Base-by-base conservation (phyloP, 2,329 filamentous ascomycete species). In the Herpotrichia juniperi region DNA sequence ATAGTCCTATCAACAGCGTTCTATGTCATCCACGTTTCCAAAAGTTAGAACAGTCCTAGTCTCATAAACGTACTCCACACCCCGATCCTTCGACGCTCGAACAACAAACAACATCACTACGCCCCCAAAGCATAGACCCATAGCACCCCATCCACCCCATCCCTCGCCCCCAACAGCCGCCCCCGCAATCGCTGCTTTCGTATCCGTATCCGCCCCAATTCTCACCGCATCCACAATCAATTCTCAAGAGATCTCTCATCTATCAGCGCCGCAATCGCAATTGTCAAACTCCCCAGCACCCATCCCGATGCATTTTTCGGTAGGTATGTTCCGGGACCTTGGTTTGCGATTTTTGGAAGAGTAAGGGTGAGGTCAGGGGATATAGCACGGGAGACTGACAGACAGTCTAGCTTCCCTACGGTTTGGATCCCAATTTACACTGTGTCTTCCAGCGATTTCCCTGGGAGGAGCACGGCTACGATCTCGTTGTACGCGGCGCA, bases 141-240 rank as follows among this genome's bases (percentile, higher is more conserved):
- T n/a, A n/a, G n/a, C n/a, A 81, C 74, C 4, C 66, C 73, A 1
- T 70, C 63, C 2, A 72, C 62, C 2, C 79, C 79, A 42, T 80
- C 77, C 22, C 77, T 63, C 1, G 78, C 79, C 0, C 79, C 79
- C 2, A 81, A 50, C 2, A 81, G 54, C 0, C 78, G n/a, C 78
- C 1, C 79, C 78, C 0, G 78, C 76, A 35, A 81, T 73, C 0
- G 78, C 78, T 0, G 58, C 78, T 48, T 81, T 81, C 10, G 78
- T 80, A 53, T 81, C 79, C 0, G 77, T 76, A 49, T 81, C 78
- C 14, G 58, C 61, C 1, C 79, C 78, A 26, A 81, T 64, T 3
- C 76, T 59, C 7, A 80, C 75, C 17, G 81, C 73, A 57, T 81
- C 77, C 0, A 80, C 71, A 3, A 81, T 49, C 9, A 79, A n/a